Conservation (phyloP, 2,329 filamentous ascomycete genomes). For the Diaporthe destruens region DNA sequence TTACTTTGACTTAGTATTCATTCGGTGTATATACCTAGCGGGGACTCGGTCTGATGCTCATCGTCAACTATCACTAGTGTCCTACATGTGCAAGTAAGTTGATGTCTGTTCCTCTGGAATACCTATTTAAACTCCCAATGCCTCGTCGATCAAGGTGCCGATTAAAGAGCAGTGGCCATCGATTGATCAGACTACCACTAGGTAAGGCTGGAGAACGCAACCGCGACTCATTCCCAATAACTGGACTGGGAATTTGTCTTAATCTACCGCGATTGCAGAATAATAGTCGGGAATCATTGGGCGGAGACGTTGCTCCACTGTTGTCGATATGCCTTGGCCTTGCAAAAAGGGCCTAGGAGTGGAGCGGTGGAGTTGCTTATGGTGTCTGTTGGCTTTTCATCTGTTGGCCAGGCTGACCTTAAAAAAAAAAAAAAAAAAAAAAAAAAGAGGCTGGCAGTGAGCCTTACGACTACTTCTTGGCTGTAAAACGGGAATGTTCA, state of each 20-base stretch:
- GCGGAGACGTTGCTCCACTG: too few species aligned
- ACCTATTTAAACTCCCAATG: background rate
- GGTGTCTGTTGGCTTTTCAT: background rate
- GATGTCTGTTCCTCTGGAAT: background rate
- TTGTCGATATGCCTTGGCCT: background rate
- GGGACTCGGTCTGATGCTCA: too few species aligned
- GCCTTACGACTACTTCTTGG: conserved; percentile 15
- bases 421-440: background rate
- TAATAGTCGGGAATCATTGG: background rate
- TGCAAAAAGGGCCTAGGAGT: background rate
- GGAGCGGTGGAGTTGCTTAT: conserved; percentile 5
- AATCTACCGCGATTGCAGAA: background rate
- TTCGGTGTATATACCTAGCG: background rate
- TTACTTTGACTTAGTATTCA: conserved; percentile 45
- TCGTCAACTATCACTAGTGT: background rate
- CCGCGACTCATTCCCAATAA: too few species aligned
- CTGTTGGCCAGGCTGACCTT: too few species aligned
- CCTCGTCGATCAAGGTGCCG: background rate
- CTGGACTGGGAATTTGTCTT: too few species aligned
- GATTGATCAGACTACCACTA: too few species aligned
- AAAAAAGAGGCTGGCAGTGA: background rate
- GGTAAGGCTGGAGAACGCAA: background rate
- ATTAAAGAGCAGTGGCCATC: background rate
- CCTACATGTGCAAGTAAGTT: background rate
- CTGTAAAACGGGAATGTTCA: background rate